Evolutionary conservation across 192 early-diverging fungal species (phyloP).

Genomic region (Podila minutissima): DNA sequence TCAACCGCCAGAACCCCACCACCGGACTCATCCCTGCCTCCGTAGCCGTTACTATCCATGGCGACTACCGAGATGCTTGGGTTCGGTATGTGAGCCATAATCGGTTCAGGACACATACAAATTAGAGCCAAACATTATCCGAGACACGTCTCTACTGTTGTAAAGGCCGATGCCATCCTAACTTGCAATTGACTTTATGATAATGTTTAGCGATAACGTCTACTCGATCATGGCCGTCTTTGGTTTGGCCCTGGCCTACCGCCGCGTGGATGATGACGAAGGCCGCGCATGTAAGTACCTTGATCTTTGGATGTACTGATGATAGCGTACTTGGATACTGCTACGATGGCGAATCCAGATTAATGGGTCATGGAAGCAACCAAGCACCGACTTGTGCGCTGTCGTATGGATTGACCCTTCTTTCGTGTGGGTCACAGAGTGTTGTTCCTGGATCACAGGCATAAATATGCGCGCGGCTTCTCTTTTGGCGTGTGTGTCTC

Average conservation of each 20-base stretch:
- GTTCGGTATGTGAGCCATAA: slow-evolving; percentile 65
- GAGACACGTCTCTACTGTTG: not conserved
- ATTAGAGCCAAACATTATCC: not conserved
- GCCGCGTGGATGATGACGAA: slow-evolving; percentile 84
- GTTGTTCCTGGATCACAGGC: too few relatives aligned
- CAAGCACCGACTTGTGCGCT: too few relatives aligned
- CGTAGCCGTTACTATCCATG: slow-evolving; percentile 87
- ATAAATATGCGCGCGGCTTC: too few relatives aligned
- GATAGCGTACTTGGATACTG: too few relatives aligned
- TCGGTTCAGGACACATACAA: not conserved
- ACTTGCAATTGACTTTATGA: not conserved
- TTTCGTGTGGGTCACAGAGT: too few relatives aligned
- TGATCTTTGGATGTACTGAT: not conserved
- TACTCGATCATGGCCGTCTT: slow-evolving; percentile 88
- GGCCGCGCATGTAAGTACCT: slow-evolving; percentile 80
- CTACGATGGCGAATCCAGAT: too few relatives aligned
- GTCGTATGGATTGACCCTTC: too few relatives aligned
- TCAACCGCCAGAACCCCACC: slow-evolving; percentile 81
- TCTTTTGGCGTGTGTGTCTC: too few relatives aligned
- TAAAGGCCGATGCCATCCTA: not conserved
- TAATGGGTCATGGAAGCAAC: too few relatives aligned
- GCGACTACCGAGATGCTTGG: slow-evolving; percentile 92
- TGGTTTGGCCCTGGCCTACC: slow-evolving; percentile 85
- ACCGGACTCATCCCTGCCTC: slow-evolving; percentile 90
- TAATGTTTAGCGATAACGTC: slow-evolving; percentile 79